Conservation (phyloP, 2,329 filamentous ascomycete species). For the Pestalotiopsis sp. region DNA sequence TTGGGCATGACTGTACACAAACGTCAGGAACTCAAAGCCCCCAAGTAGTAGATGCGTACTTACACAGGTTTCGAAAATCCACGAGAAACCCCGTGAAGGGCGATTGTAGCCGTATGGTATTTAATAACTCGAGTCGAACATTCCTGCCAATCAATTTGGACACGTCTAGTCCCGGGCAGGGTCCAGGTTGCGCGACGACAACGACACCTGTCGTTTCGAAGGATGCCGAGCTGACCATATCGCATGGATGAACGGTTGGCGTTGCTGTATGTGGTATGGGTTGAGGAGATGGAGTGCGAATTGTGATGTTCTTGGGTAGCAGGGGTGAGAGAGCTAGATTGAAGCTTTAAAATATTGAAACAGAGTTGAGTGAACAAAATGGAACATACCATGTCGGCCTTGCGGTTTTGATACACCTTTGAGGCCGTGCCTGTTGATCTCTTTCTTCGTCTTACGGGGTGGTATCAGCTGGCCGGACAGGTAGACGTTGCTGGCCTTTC, state of each 20-base stretch:
- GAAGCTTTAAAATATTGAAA: not conserved
- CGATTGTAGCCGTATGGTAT: not conserved
- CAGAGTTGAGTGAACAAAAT: not conserved
- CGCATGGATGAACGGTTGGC: not conserved
- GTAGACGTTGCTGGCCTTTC: not conserved
- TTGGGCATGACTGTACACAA: not conserved
- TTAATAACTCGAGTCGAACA: not conserved
- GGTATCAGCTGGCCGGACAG: not conserved
- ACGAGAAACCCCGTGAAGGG: not conserved
- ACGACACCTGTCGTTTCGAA: not conserved
- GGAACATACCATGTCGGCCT: not conserved
- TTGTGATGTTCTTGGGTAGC: not conserved
- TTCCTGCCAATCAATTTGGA: not conserved
- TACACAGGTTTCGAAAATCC: not conserved
- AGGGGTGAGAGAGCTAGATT: not conserved
- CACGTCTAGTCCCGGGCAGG: not conserved
- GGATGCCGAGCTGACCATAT: accelerated
- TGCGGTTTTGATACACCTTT: not conserved
- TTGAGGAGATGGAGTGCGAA: not conserved
- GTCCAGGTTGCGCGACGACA: not conserved
- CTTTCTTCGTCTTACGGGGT: not conserved
- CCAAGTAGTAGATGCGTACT: not conserved
- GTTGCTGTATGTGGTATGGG: not conserved
- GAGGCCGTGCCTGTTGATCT: not conserved
- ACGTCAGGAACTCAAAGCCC: not conserved